Evolutionary conservation across 306 rosid genomes (phyloP), one percentile per base, ranked within the genome.

Genomic region (Quercus variabilis): DNA sequence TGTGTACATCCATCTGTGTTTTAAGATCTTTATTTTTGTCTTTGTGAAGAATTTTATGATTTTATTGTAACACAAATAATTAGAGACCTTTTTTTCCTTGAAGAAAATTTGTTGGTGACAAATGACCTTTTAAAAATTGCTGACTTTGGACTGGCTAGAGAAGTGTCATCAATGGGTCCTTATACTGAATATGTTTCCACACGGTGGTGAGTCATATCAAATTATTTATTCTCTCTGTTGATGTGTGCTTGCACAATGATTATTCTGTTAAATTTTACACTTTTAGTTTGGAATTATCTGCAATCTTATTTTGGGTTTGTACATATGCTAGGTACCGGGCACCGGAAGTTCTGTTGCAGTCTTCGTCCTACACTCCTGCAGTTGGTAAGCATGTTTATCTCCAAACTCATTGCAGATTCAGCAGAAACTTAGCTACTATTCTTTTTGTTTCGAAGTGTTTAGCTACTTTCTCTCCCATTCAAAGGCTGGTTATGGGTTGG

Each of bases 121-220:
- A 85, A 88, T 70, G 92, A 89, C 54, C 35, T 91, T 84, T 87
- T 92, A 81, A 92, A 91, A 85, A 87, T 92, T 84, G 97, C 96
- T 25, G 97, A 92, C 84, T 92, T 92, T 76, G 97, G 97, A 73
- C 80, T 92, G 87, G 97, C 97, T 81, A 87, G 97, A 84, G 97
- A 92, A 88, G 86, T 85, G 76, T 89, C 92, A 73, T 92, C 96
- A 0, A 76, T 88, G 91, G 96, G 96, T 82, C 97, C 97, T 67
- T 92, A 92, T 80, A 92, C 97, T 68, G 96, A 92, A 89, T 92
- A 92, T 85, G 97, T 92, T 81, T 91, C 97, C 85, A 92, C 97
- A 52, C 91, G 97, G 71, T 92, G 97, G 97, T 92, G 86, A 90
- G 97, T 85, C 56, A 62, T 79, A n/a, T 52, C 60, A 60, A 52